Conservation (phyloP, 106 monocot genomes). For the Platanthera guangdongensis region DNA sequence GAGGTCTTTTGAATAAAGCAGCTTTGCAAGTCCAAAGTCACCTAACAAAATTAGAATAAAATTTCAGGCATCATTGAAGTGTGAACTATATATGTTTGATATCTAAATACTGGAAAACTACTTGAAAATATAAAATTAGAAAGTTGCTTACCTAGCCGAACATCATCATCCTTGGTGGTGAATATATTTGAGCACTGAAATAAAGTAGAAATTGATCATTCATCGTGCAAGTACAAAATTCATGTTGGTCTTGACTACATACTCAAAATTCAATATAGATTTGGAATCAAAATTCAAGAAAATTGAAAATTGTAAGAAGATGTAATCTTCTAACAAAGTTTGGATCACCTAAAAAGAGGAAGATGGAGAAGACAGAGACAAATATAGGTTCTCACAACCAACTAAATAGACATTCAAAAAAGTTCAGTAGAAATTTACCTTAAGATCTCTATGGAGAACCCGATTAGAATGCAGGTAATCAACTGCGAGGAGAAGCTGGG, state of each 20-base stretch:
- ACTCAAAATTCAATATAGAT: too few relatives aligned
- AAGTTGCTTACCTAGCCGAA: slow-evolving; percentile 53
- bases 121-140: not conserved
- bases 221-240: too few relatives aligned
- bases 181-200: slow-evolving; percentile 95
- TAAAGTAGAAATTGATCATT: slow-evolving; percentile 11
- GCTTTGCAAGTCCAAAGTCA: slow-evolving; percentile 81
- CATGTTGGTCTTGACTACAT: too few relatives aligned
- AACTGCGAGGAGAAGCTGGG: slow-evolving; percentile 77
- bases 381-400: not conserved
- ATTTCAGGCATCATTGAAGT: not conserved
- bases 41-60: slow-evolving; percentile 22
- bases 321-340: too few relatives aligned
- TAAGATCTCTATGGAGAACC: slow-evolving; percentile 78
- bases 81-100: slow-evolving; percentile 3
- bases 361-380: too few relatives aligned
- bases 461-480: slow-evolving; percentile 85
- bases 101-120: not conserved
- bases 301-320: too few relatives aligned
- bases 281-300: too few relatives aligned
- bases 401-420: too few relatives aligned
- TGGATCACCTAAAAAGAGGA: too few relatives aligned
- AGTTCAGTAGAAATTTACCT: slow-evolving; percentile 28
- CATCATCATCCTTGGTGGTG: slow-evolving; percentile 67
- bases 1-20: slow-evolving; percentile 65